phyloP scores from a whole-genome alignment of 805 yeast genomes.

The Pichia phayaonensis region DNA sequence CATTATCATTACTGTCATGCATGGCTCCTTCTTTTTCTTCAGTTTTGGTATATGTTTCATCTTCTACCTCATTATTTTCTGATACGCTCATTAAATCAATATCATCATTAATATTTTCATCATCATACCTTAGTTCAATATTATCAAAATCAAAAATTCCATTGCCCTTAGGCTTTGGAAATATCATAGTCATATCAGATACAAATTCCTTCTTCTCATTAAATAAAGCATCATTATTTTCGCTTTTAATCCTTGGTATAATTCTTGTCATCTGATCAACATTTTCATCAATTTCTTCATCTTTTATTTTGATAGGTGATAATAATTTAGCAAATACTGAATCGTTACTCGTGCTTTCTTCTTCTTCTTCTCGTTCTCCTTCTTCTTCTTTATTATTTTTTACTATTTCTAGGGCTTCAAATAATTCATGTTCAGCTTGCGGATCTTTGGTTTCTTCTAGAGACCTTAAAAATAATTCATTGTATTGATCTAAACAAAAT shows the following conservation, averaged over 20 bases:
- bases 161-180: constrained; percentile 19
- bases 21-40: neutral
- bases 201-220: constrained; percentile 6
- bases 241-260: constrained; percentile 15
- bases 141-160: constrained; percentile 15
- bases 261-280: constrained; percentile 27
- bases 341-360: neutral
- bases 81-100: neutral
- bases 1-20: too few relatives aligned
- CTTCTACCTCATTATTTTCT: neutral
- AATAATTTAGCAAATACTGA: neutral
- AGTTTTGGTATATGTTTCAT: neutral
- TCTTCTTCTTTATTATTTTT: neutral
- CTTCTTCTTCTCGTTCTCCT: constrained; percentile 3
- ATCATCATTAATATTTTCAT: neutral
- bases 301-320: constrained; percentile 4
- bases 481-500: constrained; percentile 9
- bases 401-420: neutral
- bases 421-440: constrained; percentile 9
- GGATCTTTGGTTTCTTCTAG: constrained; percentile 9
- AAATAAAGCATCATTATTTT: constrained; percentile 1
- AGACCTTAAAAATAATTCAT: constrained; percentile 14
- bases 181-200: constrained; percentile 34
- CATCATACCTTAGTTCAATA: neutral
- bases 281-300: constrained; percentile 13